Base-by-base conservation (phyloP, 495 filamentous ascomycete species). In the Xylaria acuta region DNA sequence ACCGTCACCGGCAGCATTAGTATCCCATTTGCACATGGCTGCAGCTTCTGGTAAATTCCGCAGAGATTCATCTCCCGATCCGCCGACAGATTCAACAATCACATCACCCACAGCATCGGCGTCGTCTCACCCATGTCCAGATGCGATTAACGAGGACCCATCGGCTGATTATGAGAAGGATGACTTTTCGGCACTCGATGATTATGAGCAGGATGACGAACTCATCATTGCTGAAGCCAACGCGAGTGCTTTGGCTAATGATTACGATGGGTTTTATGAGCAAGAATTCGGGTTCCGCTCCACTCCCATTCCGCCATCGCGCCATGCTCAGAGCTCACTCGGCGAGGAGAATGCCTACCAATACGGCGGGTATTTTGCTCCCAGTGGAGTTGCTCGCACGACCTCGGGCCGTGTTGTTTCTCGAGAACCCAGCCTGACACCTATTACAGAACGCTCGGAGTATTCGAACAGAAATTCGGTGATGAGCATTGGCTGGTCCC, bases 251-350 rank as follows among this genome's bases (percentile, higher is more conserved):
- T 86, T 99, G 5, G 96, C 96, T 22, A 93, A 92, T 73, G 96
- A 99, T 75, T 90, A 90, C 20, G 95, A 97, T 62, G 95, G 93
- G 8, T 95, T 94, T 82, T 99, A 99, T 77, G 97, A 96, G 3
- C 92, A 94, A 73, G 96, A 99, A 79, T 99, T 99, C 74, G 95
- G 94, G n/a, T 99, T 99, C 81, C 98, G 96, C 78, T 93, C 95
- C 14, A 88, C 89, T n/a, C 85, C 90, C 5, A 76, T 85, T 16
- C 79, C 79, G 22, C 79, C 72, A 30, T 58, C 75, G 14, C 59
- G 43, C 30, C 73, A 82, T 69, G 72, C 30, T 49, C 45, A 81
- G 45, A 75, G 58, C 58, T 71, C 76, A n/a, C 77, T 80, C 14
- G 82, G 72, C 16, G 79, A 82, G 51, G 80, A 84, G 30, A 84